Percentiles rank a stretch among this genome's conserved stretches.
phyloP scores from a whole-genome alignment of 106 monocot genomes.

The Dioscorea alata region DNA sequence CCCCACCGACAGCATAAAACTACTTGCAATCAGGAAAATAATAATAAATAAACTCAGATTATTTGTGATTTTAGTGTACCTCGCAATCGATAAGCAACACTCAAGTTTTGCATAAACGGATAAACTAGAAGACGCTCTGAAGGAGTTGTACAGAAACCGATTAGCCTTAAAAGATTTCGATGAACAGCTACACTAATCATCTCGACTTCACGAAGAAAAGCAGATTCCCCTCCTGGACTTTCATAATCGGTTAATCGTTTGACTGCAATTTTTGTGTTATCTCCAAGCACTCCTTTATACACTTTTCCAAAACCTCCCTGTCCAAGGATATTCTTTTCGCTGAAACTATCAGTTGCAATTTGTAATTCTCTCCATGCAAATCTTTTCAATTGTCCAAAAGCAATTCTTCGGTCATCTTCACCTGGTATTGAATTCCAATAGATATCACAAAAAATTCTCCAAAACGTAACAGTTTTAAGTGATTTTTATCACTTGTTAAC shows the following conservation, averaged over 20 bases:
- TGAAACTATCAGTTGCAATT: conserved; percentile 64
- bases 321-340: conserved; percentile 55
- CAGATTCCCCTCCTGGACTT: conserved; percentile 10
- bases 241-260: conserved; percentile 12
- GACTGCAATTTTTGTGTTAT: conserved; percentile 7
- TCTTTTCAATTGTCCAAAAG: conserved; percentile 76
- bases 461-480: not conserved
- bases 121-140: conserved; percentile 13
- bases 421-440: conserved; percentile 15
- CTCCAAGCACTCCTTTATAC: conserved; percentile 8
- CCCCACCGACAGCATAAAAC: conserved; percentile 4
- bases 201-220: conserved; percentile 14
- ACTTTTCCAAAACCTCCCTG: conserved; percentile 12
- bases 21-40: not conserved
- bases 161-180: conserved; percentile 10
- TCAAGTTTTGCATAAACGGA: conserved; percentile 15
- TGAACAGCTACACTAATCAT: conserved; percentile 16
- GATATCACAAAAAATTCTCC: not conserved
- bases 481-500: not conserved
- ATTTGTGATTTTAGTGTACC: not conserved
- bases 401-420: conserved; percentile 68
- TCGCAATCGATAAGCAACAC: conserved; percentile 14
- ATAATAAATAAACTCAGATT: not conserved
- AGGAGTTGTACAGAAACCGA: conserved; percentile 12
- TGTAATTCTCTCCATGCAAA: conserved; percentile 76